Percentiles rank a stretch among this genome's conserved stretches.
Conservation (phyloP, 2,329 filamentous ascomycete species). For the Aspergillus sp. region DNA sequence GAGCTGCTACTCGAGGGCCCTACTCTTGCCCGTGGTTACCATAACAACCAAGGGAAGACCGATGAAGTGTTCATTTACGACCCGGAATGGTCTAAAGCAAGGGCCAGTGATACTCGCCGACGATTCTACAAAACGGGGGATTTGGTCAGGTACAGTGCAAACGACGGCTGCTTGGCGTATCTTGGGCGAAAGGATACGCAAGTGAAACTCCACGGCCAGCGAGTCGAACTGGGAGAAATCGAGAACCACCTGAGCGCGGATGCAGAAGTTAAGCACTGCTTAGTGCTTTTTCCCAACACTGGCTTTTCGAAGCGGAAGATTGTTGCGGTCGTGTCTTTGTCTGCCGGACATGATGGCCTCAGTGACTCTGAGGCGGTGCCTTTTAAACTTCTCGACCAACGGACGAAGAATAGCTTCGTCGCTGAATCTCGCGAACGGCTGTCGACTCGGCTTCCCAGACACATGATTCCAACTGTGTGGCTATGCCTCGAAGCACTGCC, state of each 20-base stretch:
- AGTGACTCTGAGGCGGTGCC: slow-evolving; percentile 11
- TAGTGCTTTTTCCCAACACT: slow-evolving; percentile 27
- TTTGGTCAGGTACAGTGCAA: slow-evolving; percentile 29
- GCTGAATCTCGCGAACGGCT: slow-evolving; percentile 21
- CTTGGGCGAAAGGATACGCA: slow-evolving; percentile 58
- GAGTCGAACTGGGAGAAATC: slow-evolving; percentile 51
- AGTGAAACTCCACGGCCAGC: slow-evolving; percentile 57
- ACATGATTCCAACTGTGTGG: slow-evolving; percentile 41
- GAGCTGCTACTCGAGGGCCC: slow-evolving; percentile 37
- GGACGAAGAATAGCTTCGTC: slow-evolving; percentile 13
- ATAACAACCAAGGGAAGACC: slow-evolving; percentile 51
- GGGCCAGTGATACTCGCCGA: slow-evolving; percentile 15
- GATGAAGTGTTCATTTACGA: slow-evolving; percentile 48
- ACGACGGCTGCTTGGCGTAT: slow-evolving; percentile 27
- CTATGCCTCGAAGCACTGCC: slow-evolving; percentile 38
- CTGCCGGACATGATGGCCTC: slow-evolving; percentile 7
- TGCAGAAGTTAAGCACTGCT: slow-evolving; percentile 23
- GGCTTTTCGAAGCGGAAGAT: slow-evolving; percentile 25
- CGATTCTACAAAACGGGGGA: slow-evolving; percentile 36
- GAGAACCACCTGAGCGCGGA: slow-evolving; percentile 32
- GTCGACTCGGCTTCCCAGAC: slow-evolving; percentile 30
- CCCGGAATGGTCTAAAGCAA: slow-evolving; percentile 43
- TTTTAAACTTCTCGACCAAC: slow-evolving; percentile 16
- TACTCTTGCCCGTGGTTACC: slow-evolving; percentile 54
- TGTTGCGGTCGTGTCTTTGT: slow-evolving; percentile 23